Conservation (phyloP, 441 rosid genomes). For the Adansonia grandidieri region DNA sequence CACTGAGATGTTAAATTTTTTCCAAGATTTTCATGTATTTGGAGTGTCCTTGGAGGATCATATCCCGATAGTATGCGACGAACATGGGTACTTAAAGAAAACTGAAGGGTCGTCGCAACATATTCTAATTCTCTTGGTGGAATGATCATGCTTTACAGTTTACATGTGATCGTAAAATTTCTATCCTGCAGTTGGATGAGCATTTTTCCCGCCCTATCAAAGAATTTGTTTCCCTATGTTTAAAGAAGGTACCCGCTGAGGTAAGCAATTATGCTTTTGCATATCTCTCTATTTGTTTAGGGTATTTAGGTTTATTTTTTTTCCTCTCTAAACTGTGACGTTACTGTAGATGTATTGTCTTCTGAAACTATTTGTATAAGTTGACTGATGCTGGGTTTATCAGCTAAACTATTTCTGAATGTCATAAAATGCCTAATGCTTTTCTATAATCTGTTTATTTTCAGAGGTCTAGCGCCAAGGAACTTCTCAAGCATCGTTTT, state of each 20-base stretch:
- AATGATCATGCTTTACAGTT: constrained; percentile 27
- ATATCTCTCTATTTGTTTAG: constrained; percentile 4
- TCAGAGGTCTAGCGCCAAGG: constrained; percentile 97
- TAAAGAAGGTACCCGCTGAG: constrained; percentile 92
- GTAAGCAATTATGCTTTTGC: constrained; percentile 42
- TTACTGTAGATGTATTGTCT: background rate
- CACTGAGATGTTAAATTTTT: too few species aligned
- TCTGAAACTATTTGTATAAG: background rate
- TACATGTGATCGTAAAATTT: constrained; percentile 27
- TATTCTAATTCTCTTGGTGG: constrained; percentile 25
- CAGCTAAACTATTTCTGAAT: constrained; percentile 11
- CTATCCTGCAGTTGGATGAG: constrained; percentile 83
- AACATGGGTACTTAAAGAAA: too few species aligned
- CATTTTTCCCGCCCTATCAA: constrained; percentile 98
- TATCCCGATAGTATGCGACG: too few species aligned
- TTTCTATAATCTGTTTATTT: constrained; percentile 39
- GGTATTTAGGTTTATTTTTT: background rate
- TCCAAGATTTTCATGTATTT: too few species aligned
- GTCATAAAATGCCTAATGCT: constrained; percentile 24
- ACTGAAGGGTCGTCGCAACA: too few species aligned
- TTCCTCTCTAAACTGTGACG: background rate
- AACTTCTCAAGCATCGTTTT: constrained; percentile 89
- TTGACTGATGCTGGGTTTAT: constrained; percentile 19
- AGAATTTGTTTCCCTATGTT: constrained; percentile 92
- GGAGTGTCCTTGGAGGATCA: too few species aligned